phyloP scores from a whole-genome alignment of 441 rosid species.

The Breynia disticha region DNA sequence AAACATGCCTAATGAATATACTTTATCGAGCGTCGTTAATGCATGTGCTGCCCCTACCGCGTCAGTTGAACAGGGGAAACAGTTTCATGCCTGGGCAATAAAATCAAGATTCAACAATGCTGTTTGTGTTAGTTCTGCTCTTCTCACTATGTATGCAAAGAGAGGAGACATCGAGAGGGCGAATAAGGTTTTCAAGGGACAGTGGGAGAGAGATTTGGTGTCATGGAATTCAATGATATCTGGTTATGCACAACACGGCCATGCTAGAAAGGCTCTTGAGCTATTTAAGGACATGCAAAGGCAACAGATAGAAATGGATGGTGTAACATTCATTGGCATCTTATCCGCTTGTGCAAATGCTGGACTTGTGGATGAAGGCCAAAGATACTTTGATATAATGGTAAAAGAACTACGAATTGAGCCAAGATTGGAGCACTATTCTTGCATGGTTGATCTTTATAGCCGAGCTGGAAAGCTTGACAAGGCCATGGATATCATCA shows the following conservation, averaged over 20 bases:
- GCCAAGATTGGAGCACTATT: conserved; percentile 72
- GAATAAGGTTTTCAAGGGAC: conserved; percentile 58
- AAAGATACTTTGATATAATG: conserved; percentile 62
- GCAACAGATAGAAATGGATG: conserved; percentile 48
- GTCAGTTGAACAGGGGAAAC: conserved; percentile 73
- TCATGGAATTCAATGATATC: conserved; percentile 90
- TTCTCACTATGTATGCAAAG: conserved; percentile 77
- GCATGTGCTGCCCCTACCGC: conserved; percentile 66
- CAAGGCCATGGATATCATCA: conserved; percentile 63
- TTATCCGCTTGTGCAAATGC: conserved; percentile 81
- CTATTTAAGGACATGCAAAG: conserved; percentile 65
- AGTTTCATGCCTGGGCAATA: conserved; percentile 58
- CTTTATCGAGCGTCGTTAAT: conserved; percentile 63
- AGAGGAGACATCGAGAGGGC: conserved; percentile 69
- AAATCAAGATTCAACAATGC: conserved; percentile 55
- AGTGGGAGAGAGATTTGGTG: conserved; percentile 48
- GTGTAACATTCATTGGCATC: conserved; percentile 56
- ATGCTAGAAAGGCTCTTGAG: conserved; percentile 49
- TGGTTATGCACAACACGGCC: conserved; percentile 71
- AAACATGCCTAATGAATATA: conserved; percentile 61
- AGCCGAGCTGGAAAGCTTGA: conserved; percentile 73
- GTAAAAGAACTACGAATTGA: conserved; percentile 33
- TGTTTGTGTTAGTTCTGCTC: conserved; percentile 65
- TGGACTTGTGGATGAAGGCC: conserved; percentile 65
- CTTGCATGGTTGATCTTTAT: conserved; percentile 79